Conservation (phyloP, 208 protist species). For the Endotrypanum monterogeii region DNA sequence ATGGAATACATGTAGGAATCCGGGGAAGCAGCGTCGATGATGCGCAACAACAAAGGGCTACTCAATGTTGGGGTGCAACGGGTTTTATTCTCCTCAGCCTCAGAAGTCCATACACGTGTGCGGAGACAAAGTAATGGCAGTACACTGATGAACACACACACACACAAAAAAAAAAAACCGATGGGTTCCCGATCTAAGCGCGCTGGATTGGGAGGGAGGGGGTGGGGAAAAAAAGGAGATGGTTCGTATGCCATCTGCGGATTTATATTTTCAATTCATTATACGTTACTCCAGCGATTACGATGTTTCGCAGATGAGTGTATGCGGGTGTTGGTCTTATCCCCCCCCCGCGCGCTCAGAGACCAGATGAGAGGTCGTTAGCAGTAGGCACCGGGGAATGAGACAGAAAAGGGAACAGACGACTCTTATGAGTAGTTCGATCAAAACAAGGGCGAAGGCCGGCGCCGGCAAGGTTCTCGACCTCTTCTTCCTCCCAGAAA, state of each 20-base stretch:
- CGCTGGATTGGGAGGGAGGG: too few relatives aligned
- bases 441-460: not conserved
- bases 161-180: too few relatives aligned
- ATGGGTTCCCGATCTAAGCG: too few relatives aligned
- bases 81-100: not conserved
- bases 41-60: not conserved
- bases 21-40: not conserved
- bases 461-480: not conserved
- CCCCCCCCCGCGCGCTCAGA: too few relatives aligned
- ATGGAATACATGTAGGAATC: too few relatives aligned
- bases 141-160: conserved; percentile 3
- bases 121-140: too few relatives aligned
- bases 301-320: too few relatives aligned
- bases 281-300: too few relatives aligned
- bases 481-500: not conserved
- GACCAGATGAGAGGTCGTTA: not conserved
- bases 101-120: not conserved
- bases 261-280: too few relatives aligned
- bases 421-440: not conserved
- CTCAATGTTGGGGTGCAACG: not conserved
- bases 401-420: not conserved
- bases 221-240: too few relatives aligned
- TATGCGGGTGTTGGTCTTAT: too few relatives aligned
- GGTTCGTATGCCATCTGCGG: too few relatives aligned
- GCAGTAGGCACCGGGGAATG: not conserved